Evolutionary conservation across 208 protist genomes (phyloP).

Genomic region (Trypanosoma vivax): DNA sequence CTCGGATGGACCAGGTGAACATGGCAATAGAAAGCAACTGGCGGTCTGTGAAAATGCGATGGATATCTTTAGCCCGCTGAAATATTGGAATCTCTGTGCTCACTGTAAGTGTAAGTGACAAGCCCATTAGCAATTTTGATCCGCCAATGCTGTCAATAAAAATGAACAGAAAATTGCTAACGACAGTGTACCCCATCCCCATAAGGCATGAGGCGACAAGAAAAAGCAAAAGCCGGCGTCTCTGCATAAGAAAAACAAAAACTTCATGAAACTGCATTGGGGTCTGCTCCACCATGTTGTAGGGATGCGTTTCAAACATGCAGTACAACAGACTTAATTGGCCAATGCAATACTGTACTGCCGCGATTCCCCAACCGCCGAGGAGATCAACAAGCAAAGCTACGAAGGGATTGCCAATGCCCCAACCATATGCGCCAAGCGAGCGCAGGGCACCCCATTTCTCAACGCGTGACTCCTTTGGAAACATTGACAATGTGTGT

Average conservation of each 20-base stretch:
- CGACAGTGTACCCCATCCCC: conserved; percentile 51
- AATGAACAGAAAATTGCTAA: conserved; percentile 56
- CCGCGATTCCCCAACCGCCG: conserved; percentile 21
- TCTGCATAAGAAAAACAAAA: conserved; percentile 16
- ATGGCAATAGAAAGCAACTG: conserved; percentile 52
- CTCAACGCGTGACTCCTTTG: conserved; percentile 15
- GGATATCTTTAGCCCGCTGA: conserved; percentile 27
- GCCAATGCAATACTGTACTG: conserved; percentile 30
- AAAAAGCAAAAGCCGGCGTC: conserved; percentile 35
- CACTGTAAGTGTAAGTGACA: conserved; percentile 53
- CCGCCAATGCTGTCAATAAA: conserved; percentile 40
- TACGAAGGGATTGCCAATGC: conserved; percentile 24
- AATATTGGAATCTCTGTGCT: conserved; percentile 75
- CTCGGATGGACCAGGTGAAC: conserved; percentile 40
- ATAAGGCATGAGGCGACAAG: conserved; percentile 37
- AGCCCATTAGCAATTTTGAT: conserved; percentile 37
- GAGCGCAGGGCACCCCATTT: conserved; percentile 39
- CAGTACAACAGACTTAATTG: conserved; percentile 36
- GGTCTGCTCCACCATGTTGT: conserved; percentile 17
- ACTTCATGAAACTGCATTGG: conserved; percentile 29
- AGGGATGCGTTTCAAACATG: conserved; percentile 25
- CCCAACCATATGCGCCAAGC: conserved; percentile 55
- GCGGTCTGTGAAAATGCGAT: conserved; percentile 29
- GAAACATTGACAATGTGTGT: conserved; percentile 39
- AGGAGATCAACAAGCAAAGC: conserved; percentile 12